Percentiles rank a stretch among this genome's conserved stretches.
Evolutionary conservation across 148 eudicot species (phyloP).

Genomic region (Pouteria glomerata): DNA sequence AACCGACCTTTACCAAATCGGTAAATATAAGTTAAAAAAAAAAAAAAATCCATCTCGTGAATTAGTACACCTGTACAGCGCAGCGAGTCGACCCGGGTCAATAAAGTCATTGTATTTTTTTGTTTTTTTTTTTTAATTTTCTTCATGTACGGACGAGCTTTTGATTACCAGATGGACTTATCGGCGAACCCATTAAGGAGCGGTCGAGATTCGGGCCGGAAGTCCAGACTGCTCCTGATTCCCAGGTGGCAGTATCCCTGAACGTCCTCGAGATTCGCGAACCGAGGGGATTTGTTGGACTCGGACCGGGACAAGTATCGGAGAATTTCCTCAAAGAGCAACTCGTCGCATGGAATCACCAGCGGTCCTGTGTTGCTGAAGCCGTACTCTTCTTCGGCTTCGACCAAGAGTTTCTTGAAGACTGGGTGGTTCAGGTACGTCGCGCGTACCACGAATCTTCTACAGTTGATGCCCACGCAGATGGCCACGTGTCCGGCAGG

Average conservation of each 20-base stretch:
- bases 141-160: no score
- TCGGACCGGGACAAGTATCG: conserved; percentile 51
- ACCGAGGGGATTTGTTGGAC: conserved; percentile 26
- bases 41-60: no score
- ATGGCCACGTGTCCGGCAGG: conserved; percentile 84
- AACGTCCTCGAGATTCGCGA: conserved; percentile 53
- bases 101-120: not conserved
- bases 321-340: conserved; percentile 61
- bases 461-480: conserved; percentile 44
- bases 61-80: not conserved
- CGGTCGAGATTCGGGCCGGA: conserved; percentile 61
- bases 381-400: conserved; percentile 74
- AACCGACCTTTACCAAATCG: no score
- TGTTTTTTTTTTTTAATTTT: no score
- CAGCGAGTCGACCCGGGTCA: conserved; percentile 25
- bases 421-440: conserved; percentile 71
- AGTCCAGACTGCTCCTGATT: conserved; percentile 18
- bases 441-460: conserved; percentile 60
- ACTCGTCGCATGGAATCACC: conserved; percentile 74
- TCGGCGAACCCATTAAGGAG: conserved; percentile 37
- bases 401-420: conserved; percentile 46
- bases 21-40: no score
- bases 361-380: conserved; percentile 60
- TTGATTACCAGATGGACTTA: conserved; percentile 41
- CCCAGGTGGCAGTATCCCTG: conserved; percentile 49